phyloP scores from a whole-genome alignment of 2,329 filamentous ascomycete genomes.

The Cordyceps fumosorosea region DNA sequence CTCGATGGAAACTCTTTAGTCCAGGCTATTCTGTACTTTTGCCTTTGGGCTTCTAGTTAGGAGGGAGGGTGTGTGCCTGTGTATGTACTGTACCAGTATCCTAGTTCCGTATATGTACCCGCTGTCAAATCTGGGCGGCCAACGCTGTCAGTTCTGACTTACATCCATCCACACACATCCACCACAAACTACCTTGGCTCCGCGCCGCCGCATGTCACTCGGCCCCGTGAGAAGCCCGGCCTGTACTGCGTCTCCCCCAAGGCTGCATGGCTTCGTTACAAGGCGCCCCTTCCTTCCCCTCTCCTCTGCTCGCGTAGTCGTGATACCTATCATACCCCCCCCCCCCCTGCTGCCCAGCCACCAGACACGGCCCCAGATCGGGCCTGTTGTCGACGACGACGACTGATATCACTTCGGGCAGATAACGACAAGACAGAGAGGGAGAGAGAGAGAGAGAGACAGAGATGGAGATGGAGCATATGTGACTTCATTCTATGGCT shows the following conservation, averaged over 20 bases:
- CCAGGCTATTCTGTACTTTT: background rate
- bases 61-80: no score
- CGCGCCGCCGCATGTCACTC: slow-evolving; percentile 10
- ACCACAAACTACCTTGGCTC: background rate
- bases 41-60: background rate
- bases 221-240: slow-evolving; percentile 12
- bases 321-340: no score
- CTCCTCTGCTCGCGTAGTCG: background rate
- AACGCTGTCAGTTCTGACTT: slow-evolving; percentile 2
- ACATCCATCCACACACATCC: slow-evolving; percentile 5
- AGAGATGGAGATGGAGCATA: background rate
- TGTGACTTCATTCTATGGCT: background rate
- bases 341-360: background rate
- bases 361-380: background rate
- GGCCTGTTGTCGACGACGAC: no score
- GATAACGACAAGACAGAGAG: background rate
- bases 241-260: slow-evolving; percentile 1
- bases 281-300: background rate
- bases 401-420: background rate
- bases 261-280: slow-evolving; percentile 10
- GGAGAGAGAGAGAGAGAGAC: no score
- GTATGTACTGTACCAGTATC: background rate
- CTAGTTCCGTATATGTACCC: background rate
- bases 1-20: background rate
- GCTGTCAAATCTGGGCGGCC: background rate